Base-by-base conservation (phyloP, 1,284 basidiomycete species). In the Ganoderma multipileum region DNA sequence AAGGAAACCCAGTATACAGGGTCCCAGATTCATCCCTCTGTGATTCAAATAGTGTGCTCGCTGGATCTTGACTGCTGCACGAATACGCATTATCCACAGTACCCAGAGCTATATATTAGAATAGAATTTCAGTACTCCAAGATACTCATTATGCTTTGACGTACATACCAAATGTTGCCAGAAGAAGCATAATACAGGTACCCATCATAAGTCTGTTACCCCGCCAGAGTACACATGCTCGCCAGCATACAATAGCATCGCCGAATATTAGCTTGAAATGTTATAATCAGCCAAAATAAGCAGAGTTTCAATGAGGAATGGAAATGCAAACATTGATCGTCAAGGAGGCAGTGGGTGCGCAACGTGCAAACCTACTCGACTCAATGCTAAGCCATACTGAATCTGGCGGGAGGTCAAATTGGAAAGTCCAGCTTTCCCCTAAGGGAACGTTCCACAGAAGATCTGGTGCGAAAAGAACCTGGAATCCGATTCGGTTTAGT, bases 221-320 rank as follows among this genome's bases (percentile, higher is more conserved):
- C 12, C 11, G 47, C 61, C 61, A 63, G 5, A 63, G 20, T 7
- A 50, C 50, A 20, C 44, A 52, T n/a, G 61, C 61, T 52, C 61
- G 28, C 61, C 61, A 63, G 20, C 61, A 63, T 26, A 63, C 61
- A 28, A 63, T 63, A 0, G 61, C 30, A 20, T 63, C 61, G 5
- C 61, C 61, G 2, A 63, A 20, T 3, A 63, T 23, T n/a, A 63
- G 54, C 61, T 63, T 26, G 14, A 4, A 50, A 26, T 28, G 14
- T 26, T 5, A 3, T 50, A 2, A 33, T 33, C 7, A 50, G 47
- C 3, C 2, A 26, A 23, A 26, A 12, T 14, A 1, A 50, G 11
- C 4, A 16, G 5, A 50, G n/a, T 6, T 2, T n/a, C 2, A 11
- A 18, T 16, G 20, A 26, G 23, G 3, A 50, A 50, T 4, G 33